Percentiles rank a stretch among this genome's conserved stretches.
phyloP scores from a whole-genome alignment of 129 eudicot genomes.

The Chrysanthemum seticuspe region DNA sequence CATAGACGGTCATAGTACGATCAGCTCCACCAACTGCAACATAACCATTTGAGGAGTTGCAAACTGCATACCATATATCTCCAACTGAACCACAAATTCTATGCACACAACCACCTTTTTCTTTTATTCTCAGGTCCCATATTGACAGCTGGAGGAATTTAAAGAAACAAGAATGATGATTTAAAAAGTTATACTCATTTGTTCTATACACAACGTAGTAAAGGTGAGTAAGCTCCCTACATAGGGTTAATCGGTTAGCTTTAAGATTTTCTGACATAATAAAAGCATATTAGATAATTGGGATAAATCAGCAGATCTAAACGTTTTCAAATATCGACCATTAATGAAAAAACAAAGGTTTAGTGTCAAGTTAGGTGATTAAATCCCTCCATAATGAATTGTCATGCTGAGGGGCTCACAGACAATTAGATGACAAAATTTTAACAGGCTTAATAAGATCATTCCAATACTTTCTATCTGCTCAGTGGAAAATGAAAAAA shows the following conservation, averaged over 20 bases:
- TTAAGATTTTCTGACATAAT: constrained; percentile 4
- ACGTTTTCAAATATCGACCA: no score
- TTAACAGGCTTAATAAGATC: neutral
- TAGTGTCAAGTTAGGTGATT: constrained; percentile 15
- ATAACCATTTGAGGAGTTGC: constrained; percentile 61
- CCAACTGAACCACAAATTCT: constrained; percentile 73
- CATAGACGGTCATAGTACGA: constrained; percentile 75
- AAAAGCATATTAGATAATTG: neutral
- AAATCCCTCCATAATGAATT: neutral
- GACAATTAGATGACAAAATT: neutral
- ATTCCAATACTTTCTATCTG: neutral
- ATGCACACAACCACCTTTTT: constrained; percentile 83
- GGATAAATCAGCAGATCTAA: no score
- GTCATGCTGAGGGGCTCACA: constrained; percentile 1
- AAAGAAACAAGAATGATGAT: neutral
- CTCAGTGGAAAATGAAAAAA: neutral
- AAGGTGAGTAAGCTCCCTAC: constrained; percentile 5
- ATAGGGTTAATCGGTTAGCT: neutral
- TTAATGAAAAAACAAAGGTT: no score
- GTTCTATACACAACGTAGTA: neutral
- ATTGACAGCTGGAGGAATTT: constrained; percentile 51
- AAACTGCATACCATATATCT: constrained; percentile 64
- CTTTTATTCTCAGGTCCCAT: constrained; percentile 74
- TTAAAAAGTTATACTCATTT: neutral
- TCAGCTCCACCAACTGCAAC: constrained; percentile 88